Percentiles rank a stretch among this genome's conserved stretches.
These are phyloP conservation scores for Amanita rimosa DNA, from an alignment of 768 basidiomycete genomes.

Conservation along the genomic window DNA sequence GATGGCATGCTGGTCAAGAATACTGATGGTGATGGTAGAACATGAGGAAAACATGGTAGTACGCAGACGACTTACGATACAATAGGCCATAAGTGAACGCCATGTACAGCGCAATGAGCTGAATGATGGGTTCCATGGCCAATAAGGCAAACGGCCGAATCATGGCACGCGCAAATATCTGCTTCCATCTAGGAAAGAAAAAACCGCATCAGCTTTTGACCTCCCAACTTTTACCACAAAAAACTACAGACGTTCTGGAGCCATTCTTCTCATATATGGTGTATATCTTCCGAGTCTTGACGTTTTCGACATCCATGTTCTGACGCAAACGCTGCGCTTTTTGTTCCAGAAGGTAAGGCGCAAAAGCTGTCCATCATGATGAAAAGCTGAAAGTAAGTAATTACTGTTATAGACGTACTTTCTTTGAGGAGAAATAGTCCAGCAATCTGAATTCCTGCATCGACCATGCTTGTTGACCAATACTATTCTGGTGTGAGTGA, in stretches of 20 bases:
- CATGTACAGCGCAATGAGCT: slow-evolving; percentile 57
- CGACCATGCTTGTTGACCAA: slow-evolving; percentile 54
- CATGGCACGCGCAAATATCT: slow-evolving; percentile 40
- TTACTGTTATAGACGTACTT: slow-evolving; percentile 24
- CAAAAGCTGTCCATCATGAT: slow-evolving; percentile 25
- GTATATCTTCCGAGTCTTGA: slow-evolving; percentile 21
- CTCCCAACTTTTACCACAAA: background rate
- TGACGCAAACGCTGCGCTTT: slow-evolving; percentile 38
- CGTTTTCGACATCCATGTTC: slow-evolving; percentile 38
- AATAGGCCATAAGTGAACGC: slow-evolving; percentile 56
- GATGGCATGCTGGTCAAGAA: slow-evolving; percentile 54
- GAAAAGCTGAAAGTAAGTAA: slow-evolving; percentile 14
- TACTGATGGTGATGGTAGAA: slow-evolving; percentile 25
- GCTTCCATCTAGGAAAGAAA: slow-evolving; percentile 43
- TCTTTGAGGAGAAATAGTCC: slow-evolving; percentile 52
- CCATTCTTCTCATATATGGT: slow-evolving; percentile 35
- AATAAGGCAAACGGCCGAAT: slow-evolving; percentile 63
- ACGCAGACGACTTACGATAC: slow-evolving; percentile 31
- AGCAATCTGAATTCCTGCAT: slow-evolving; percentile 38
- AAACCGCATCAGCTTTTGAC: background rate
- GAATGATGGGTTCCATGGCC: slow-evolving; percentile 49
- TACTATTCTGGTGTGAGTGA: slow-evolving; percentile 26
- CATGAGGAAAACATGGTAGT: background rate
- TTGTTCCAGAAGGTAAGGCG: slow-evolving; percentile 31
- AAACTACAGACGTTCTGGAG: slow-evolving; percentile 30